A percentile compares a stretch with the other conserved stretches of the same genome.
Evolutionary conservation across 768 basidiomycete species (phyloP).

Genomic region (Leucosporidium scottii): DNA sequence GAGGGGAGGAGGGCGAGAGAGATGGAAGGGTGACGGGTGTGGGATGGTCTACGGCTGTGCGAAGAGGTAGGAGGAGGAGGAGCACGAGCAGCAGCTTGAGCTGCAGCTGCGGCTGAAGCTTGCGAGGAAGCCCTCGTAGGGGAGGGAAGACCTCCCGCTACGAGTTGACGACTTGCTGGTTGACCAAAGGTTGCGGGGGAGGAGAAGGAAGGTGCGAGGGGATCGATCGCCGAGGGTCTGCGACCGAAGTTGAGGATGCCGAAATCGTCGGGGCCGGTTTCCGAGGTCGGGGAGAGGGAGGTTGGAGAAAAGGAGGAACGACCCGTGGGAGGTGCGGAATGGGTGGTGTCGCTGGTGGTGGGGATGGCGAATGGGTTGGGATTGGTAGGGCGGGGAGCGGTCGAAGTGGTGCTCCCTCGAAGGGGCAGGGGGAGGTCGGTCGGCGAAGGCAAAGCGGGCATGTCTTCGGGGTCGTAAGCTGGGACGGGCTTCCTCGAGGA

Average conservation of each 20-base stretch:
- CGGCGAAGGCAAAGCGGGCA: too few species aligned
- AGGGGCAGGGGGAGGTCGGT: too few species aligned
- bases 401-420: too few species aligned
- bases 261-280: slow-evolving; percentile 13
- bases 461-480: not conserved
- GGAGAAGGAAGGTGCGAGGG: slow-evolving; percentile 19
- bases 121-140: not conserved
- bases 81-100: too few species aligned
- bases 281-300: not conserved
- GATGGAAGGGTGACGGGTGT: not conserved
- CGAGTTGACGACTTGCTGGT: not conserved
- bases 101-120: not conserved
- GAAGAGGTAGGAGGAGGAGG: too few species aligned
- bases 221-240: slow-evolving; percentile 23
- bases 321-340: not conserved
- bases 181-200: not conserved
- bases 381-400: too few species aligned
- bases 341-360: too few species aligned
- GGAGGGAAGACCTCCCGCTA: not conserved
- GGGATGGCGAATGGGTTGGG: not conserved
- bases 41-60: too few species aligned
- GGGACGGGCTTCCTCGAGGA: slow-evolving; percentile 23
- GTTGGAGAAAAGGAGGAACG: not conserved
- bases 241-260: slow-evolving; percentile 27
- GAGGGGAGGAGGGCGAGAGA: slow-evolving; percentile 6